Evolutionary conservation across 2,329 filamentous ascomycete genomes (phyloP).

Genomic region (Pleurostoma richardsiae): DNA sequence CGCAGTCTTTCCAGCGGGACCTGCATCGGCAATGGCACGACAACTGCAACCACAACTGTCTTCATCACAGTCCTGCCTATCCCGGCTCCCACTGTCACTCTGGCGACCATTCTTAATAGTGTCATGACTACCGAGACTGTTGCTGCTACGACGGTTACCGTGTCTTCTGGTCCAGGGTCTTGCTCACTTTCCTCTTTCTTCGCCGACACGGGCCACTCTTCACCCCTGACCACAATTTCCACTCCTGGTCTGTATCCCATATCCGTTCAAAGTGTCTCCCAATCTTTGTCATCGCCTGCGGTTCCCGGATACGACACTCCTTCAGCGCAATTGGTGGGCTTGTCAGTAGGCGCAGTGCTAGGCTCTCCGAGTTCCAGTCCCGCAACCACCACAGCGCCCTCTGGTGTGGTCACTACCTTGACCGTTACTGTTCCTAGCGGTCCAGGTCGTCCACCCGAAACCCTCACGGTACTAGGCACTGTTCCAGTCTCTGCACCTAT

Average conservation of each 20-base stretch:
- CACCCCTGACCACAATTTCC: no score
- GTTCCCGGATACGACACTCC: no score
- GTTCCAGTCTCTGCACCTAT: not conserved
- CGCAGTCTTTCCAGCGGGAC: conserved; percentile 18
- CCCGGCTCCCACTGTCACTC: conserved; percentile 5
- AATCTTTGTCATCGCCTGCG: no score
- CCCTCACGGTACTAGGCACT: not conserved
- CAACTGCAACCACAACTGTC: conserved; percentile 31
- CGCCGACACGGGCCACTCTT: no score
- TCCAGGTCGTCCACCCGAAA: not conserved
- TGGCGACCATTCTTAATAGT: conserved; percentile 6
- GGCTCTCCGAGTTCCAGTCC: not conserved
- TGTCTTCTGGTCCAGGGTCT: no score
- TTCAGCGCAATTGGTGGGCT: no score
- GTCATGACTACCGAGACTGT: conserved; percentile 12
- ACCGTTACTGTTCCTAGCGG: conserved; percentile 4
- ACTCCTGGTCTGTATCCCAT: no score
- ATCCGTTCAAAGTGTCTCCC: no score
- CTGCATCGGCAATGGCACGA: conserved; percentile 27
- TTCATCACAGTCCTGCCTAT: conserved; percentile 39
- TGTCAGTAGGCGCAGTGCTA: no score
- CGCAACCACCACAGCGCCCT: not conserved
- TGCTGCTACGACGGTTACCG: conserved; percentile 12
- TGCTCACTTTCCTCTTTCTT: no score
- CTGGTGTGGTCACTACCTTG: conserved; percentile 4